phyloP scores from a whole-genome alignment of 139 green algal genomes.

The Pseudopediastrum boryanum region DNA sequence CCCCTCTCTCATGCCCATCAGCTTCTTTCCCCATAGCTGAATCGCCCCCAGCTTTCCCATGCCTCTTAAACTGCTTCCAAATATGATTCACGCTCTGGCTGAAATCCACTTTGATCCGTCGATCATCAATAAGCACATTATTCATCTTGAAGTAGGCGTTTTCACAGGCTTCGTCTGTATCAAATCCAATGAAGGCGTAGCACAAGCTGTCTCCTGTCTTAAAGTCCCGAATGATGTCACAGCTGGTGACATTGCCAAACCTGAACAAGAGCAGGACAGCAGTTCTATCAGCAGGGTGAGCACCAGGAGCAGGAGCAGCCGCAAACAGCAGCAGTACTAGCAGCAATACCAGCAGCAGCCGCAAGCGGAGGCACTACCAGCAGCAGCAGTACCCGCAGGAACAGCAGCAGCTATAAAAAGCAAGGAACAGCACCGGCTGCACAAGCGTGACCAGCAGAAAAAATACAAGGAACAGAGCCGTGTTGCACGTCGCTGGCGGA shows the following conservation, averaged over 20 bases:
- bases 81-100: slow-evolving; percentile 91
- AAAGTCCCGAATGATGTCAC: slow-evolving; percentile 95
- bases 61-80: slow-evolving; percentile 91
- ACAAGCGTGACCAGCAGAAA: not conserved
- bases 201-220: slow-evolving; percentile 96
- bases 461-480: too few species aligned
- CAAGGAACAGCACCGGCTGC: too few species aligned
- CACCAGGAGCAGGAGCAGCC: not conserved
- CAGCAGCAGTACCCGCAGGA: too few species aligned
- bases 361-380: too few species aligned
- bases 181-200: slow-evolving; percentile 94
- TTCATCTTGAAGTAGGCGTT: slow-evolving; percentile 99
- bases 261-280: slow-evolving; percentile 15
- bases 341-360: too few species aligned
- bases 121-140: slow-evolving; percentile 98
- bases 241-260: slow-evolving; percentile 92
- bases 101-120: slow-evolving; percentile 90
- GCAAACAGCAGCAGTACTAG: not conserved
- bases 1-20: slow-evolving; percentile 40
- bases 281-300: not conserved
- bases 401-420: too few species aligned
- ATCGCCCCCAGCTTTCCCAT: slow-evolving; percentile 50
- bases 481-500: too few species aligned
- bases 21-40: slow-evolving; percentile 44
- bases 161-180: slow-evolving; percentile 85